Evolutionary conservation across 306 rosid species (phyloP).

Genomic region (Begonia peltatifolia): DNA sequence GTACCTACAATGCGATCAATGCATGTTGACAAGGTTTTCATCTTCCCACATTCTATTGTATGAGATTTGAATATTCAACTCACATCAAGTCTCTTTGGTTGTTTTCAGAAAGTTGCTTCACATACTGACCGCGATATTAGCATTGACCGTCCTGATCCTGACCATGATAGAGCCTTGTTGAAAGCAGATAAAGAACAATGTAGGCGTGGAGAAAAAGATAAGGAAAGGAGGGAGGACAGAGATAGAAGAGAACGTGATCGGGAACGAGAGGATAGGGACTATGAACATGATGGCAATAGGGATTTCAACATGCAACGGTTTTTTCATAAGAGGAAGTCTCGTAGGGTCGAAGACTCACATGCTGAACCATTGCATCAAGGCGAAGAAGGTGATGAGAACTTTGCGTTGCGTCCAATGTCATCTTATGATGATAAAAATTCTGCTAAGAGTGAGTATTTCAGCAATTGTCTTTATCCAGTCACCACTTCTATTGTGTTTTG

Average conservation of each 20-base stretch:
- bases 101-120: constrained; percentile 63
- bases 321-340: constrained; percentile 48
- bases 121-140: constrained; percentile 68
- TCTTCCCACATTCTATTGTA: constrained; percentile 5
- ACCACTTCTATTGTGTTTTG: too few species aligned
- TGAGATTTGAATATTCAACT: neutral
- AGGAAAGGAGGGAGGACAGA: constrained; percentile 69
- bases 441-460: constrained; percentile 54
- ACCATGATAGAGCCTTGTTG: constrained; percentile 51
- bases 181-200: constrained; percentile 71
- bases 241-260: constrained; percentile 61
- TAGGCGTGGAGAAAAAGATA: constrained; percentile 70
- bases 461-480: too few species aligned
- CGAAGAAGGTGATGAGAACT: constrained; percentile 60
- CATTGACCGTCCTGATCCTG: constrained; percentile 81
- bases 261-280: constrained; percentile 65
- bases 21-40: constrained; percentile 64
- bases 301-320: constrained; percentile 48
- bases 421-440: constrained; percentile 57
- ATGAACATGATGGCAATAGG: constrained; percentile 58
- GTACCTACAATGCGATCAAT: constrained; percentile 56
- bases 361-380: constrained; percentile 55
- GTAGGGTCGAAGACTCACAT: constrained; percentile 53
- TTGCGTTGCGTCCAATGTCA: constrained; percentile 48
- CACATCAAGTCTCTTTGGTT: too few species aligned